Evolutionary conservation across 2,329 filamentous ascomycete species (phyloP), one percentile per base, ranked within the genome.

Genomic region (Apiospora marii): DNA sequence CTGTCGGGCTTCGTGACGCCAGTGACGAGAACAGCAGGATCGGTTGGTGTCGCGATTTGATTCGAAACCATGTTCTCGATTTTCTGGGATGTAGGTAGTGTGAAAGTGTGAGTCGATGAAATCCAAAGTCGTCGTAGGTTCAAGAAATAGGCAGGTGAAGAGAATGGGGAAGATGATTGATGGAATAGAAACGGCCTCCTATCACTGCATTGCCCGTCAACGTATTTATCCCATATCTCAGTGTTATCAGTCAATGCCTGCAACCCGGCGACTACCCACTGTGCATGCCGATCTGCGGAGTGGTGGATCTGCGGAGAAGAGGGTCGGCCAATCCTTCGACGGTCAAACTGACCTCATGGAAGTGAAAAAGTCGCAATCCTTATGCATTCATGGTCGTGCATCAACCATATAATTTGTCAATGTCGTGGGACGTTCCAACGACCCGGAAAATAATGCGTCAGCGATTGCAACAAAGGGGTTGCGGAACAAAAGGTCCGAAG

Each of bases 261-360:
- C 58, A 7, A 41, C 58, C 58, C 58, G 58, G 24, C 1, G 19
- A 34, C 19, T 10, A 41, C 19, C 19, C 58, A 41, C 19, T n/a
- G 13, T 24, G 22, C 19, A n/a, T n/a, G 58, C 58, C 58, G 58
- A 64, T 64, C 19, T 64, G 58, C 58, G 58, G 58, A 64, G 58
- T n/a, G 58, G 58, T 64, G 58, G 58, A 64, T 19, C 10, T 37
- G 53, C 34, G 19, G 58, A 41, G 58, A 24, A 34, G 30, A n/a
- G 34, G 10, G 22, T 6, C 22, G 2, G 34, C 16, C 58, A 5
- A 64, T 41, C n/a, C 22, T 19, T 64, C 6, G 34, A 41, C 34
- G 22, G 34, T 7, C 24, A n/a, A 19, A 24, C 27, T 61, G 19
- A 30, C 27, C 27, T 19, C 14, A 22, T 34, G 10, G 27, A 51